Base-by-base conservation (phyloP, 352 stramenopile genomes). In the Globisporangium barbulae region DNA sequence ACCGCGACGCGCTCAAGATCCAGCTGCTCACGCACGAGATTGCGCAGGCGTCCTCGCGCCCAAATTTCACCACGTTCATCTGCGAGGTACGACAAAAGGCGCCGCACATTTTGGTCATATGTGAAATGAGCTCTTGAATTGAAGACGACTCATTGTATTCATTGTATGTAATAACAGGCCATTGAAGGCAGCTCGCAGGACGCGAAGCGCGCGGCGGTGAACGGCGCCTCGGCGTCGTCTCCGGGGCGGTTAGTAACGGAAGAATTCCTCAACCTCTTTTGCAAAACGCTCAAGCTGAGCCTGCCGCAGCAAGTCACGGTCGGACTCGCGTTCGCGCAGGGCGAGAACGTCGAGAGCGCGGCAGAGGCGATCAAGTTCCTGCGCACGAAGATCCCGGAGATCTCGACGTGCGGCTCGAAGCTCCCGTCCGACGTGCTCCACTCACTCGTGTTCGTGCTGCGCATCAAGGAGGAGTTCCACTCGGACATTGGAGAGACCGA, bases 61-160 rank as follows among this genome's bases (percentile, higher is more conserved):
- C 90, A 25, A 97, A 97, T 65, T 97, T 96, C 62, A 96, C 90
- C 35, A 97, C 85, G 45, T 90, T 95, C 61, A 86, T 97, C 66
- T 93, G 83, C 65, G 85, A 94, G 70, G 74, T 87, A n/a, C 42
- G 69, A 41, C 37, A 47, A 52, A n/a, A 4, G 50, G 2, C n/a
- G 25, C 2, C 25, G 25, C 15, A 48, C 17, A 19, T 22, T 21
- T 48, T 21, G 39, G 3, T n/a, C 39, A 45, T 13, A n/a, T 45
- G 15, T 45, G 13, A n/a, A 15, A 15, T 45, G 39, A 19, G 15
- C 13, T 45, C 0, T 45, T 45, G 4, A n/a, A 19, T 44, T 44
- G 17, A 47, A 22, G 13, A 44, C 22, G 44, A 63, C 28, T 57
- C 58, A 47, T 28, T 35, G 3, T 22, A 42, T 55, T 12, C 15